Percentiles rank a stretch among this genome's conserved stretches.
Evolutionary conservation across 2,329 filamentous ascomycete species (phyloP).

Genomic region (Orbilia oligospora): DNA sequence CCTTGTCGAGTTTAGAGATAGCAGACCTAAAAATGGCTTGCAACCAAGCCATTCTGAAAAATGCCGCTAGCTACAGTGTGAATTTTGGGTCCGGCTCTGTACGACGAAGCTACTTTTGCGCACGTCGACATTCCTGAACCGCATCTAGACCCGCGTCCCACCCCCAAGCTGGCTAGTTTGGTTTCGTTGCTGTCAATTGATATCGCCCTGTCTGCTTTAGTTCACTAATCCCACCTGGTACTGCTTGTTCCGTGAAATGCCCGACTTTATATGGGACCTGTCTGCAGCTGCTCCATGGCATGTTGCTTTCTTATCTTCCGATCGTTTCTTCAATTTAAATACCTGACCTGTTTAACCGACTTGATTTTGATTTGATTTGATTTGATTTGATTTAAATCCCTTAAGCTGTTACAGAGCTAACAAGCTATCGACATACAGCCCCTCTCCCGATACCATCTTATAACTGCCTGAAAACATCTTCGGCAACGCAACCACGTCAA

Average conservation of each 20-base stretch:
- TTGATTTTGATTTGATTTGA: too few relatives aligned
- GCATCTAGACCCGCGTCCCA: slow-evolving; percentile 59
- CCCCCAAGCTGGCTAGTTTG: slow-evolving; percentile 20
- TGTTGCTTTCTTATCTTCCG: slow-evolving; percentile 9
- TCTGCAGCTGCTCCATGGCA: too few relatives aligned
- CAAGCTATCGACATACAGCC: slow-evolving; percentile 1
- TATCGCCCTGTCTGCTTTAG: slow-evolving; percentile 40
- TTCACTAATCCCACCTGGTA: slow-evolving; percentile 54
- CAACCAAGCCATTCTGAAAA: slow-evolving; percentile 55
- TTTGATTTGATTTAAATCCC: too few relatives aligned
- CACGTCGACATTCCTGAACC: slow-evolving; percentile 60
- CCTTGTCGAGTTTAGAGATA: slow-evolving; percentile 9
- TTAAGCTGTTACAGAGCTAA: slow-evolving; percentile 26
- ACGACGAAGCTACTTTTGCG: slow-evolving; percentile 38
- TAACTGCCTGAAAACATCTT: not conserved
- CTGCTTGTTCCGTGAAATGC: slow-evolving; percentile 54
- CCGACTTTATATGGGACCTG: slow-evolving; percentile 47
- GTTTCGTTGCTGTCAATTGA: slow-evolving; percentile 25
- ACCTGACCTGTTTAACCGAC: not conserved
- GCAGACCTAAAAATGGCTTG: slow-evolving; percentile 14
- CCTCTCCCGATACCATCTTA: not conserved
- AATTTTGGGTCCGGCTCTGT: slow-evolving; percentile 49
- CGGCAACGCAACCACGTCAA: slow-evolving; percentile 12
- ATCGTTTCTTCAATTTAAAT: slow-evolving; percentile 4
- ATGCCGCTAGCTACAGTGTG: slow-evolving; percentile 45